Evolutionary conservation across 2,329 filamentous ascomycete species (phyloP).

Genomic region (Albophoma yamanashiensis): DNA sequence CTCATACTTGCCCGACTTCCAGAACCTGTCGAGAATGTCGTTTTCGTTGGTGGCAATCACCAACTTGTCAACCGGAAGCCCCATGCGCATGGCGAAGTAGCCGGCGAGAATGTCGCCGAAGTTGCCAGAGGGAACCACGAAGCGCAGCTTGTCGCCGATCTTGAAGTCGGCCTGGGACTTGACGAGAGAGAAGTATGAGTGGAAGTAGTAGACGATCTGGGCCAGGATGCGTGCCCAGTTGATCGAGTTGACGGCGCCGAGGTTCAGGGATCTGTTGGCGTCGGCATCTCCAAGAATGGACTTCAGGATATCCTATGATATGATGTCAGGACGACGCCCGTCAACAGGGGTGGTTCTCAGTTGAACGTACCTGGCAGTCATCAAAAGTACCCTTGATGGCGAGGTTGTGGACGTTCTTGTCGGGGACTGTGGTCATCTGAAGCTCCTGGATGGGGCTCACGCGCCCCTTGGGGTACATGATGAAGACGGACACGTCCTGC

Average conservation of each 20-base stretch:
- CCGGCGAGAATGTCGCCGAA: constrained; percentile 92
- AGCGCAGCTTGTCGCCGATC: constrained; percentile 61
- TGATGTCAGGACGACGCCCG: constrained; percentile 18
- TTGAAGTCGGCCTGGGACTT: constrained; percentile 49
- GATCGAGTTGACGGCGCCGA: constrained; percentile 93
- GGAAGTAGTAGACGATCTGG: constrained; percentile 95
- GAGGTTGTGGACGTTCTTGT: constrained; percentile 87
- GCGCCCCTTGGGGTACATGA: constrained; percentile 83
- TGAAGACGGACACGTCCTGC: constrained; percentile 94
- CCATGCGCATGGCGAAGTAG: constrained; percentile 88
- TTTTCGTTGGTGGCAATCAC: constrained; percentile 95
- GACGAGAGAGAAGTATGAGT: constrained; percentile 78
- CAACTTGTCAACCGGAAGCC: constrained; percentile 76
- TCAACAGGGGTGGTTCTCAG: constrained; percentile 80
- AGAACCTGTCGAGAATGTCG: constrained; percentile 93
- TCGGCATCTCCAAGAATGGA: constrained; percentile 78
- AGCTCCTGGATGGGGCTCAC: constrained; percentile 89
- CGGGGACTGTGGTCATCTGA: constrained; percentile 92
- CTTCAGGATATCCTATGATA: constrained; percentile 84
- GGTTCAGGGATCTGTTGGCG: constrained; percentile 70
- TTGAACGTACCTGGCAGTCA: constrained; percentile 70
- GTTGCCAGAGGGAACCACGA: constrained; percentile 90
- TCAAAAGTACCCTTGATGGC: constrained; percentile 88
- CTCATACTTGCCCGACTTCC: constrained; percentile 80
- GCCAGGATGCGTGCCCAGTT: constrained; percentile 93